Evolutionary conservation across 2,329 filamentous ascomycete genomes (phyloP).

Genomic region (Scedosporium apiospermum): DNA sequence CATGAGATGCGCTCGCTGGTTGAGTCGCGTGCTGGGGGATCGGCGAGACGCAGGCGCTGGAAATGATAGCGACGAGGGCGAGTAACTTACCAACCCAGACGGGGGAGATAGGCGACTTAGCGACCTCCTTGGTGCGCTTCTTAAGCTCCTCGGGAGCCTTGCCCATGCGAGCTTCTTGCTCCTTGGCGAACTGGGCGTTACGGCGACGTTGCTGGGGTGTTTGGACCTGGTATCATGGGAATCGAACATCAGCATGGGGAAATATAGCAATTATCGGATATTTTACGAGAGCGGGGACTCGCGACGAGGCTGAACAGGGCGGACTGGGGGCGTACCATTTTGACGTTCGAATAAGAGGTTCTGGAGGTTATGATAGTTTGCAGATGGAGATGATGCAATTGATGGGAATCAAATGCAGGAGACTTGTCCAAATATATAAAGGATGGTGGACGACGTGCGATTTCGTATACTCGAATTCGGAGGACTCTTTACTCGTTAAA

Average conservation of each 20-base stretch:
- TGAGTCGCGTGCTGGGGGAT: background rate
- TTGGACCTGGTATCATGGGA: slow-evolving; percentile 33
- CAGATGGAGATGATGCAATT: background rate
- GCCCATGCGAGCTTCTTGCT: slow-evolving; percentile 64
- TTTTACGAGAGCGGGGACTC: background rate
- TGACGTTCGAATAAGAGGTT: slow-evolving; percentile 2
- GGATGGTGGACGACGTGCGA: no score
- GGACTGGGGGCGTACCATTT: slow-evolving; percentile 11
- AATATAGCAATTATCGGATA: background rate
- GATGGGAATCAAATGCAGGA: background rate
- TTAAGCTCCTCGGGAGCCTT: slow-evolving; percentile 58
- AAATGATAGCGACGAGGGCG: background rate
- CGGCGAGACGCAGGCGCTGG: background rate
- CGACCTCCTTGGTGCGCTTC: slow-evolving; percentile 45
- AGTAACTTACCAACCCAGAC: slow-evolving; percentile 50
- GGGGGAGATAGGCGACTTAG: slow-evolving; percentile 54
- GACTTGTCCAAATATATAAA: background rate
- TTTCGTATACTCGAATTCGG: no score
- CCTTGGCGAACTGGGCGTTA: slow-evolving; percentile 69
- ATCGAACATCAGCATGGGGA: background rate
- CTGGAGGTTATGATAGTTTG: background rate
- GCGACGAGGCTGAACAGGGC: background rate
- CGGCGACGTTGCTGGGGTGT: slow-evolving; percentile 74
- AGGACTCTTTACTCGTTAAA: background rate
- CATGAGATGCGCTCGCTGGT: no score